A percentile compares a stretch with the other conserved stretches of the same genome.
Conservation (phyloP, 2,329 filamentous ascomycete species). For the Colletotrichum sp. region DNA sequence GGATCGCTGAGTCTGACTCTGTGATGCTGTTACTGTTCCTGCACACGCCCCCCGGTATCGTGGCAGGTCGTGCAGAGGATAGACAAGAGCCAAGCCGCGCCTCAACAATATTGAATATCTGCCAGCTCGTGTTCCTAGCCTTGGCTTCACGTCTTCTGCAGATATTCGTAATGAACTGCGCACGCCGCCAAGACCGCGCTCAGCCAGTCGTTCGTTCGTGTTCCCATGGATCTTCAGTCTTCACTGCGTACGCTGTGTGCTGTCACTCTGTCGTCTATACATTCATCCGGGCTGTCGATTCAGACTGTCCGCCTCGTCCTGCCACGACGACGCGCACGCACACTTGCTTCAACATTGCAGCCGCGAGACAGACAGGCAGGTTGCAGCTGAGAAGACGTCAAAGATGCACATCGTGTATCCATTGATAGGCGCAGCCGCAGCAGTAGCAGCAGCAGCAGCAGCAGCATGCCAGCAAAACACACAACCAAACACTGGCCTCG, state of each 20-base stretch:
- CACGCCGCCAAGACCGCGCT: conserved; percentile 4
- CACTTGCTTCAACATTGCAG: background rate
- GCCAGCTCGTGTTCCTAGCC: conserved; percentile 12
- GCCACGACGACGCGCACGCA: background rate
- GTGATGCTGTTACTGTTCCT: background rate
- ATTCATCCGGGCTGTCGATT: background rate
- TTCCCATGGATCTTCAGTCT: background rate
- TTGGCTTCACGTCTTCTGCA: background rate
- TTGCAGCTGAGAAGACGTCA: background rate
- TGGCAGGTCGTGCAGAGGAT: background rate
- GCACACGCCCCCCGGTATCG: background rate
- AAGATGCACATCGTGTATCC: background rate
- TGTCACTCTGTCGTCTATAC: background rate
- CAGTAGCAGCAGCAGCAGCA: background rate
- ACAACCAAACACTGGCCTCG: background rate
- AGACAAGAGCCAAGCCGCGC: background rate
- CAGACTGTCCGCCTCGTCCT: background rate
- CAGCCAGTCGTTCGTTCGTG: background rate
- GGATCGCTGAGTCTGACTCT: background rate
- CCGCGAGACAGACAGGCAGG: background rate
- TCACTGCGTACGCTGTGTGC: background rate
- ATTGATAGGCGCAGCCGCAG: background rate
- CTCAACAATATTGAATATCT: background rate
- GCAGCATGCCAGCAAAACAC: background rate
- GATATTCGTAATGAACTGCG: background rate